Evolutionary conservation across 2,329 filamentous ascomycete species (phyloP), one percentile per base, ranked within the genome.

Genomic region (Cladosporium velox): DNA sequence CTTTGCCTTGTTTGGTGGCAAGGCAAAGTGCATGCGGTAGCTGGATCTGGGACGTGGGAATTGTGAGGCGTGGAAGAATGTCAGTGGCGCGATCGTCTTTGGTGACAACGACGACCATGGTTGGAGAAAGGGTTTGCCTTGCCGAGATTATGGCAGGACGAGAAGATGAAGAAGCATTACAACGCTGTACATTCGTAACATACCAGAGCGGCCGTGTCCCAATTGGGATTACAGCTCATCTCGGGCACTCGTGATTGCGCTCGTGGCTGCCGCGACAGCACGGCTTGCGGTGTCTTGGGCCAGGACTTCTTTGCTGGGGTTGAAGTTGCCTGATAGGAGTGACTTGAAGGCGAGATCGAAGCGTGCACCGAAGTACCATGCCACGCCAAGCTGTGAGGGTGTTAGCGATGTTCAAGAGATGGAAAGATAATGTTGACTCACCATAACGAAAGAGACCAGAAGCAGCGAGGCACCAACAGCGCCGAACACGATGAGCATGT

Each of bases 291-390:
- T 55, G 10, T 57, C 49, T 2, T 24, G 49, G 41, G 49, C 65
- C 49, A 44, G 35, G n/a, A 64, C 24, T 5, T 59, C 44, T 30
- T 47, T 32, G 54, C 24, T 32, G 5, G 59, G 58, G 18, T 26
- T 52, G 59, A 63, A 54, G 59, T 66, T 66, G 41, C 67, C 61
- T 11, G 64, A 55, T 5, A 54, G 34, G 11, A 66, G 41, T 6
- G 65, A 55, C 21, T 64, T 62, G 51, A 65, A 84, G 10, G 89
- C 86, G 67, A 90, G 81, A 77, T 96, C 92, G 78, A 97, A 95
- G 66, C 90, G 86, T 34, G 93, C 93, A 65, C 94, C 93, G 70
- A 93, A 84, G 60, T 90, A 80, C 86, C 88, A 97, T 11, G 94
- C 94, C 47, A 86, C 80, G 64, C 88, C 88, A 70, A 97, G 80